phyloP scores from a whole-genome alignment of 2,329 filamentous ascomycete genomes.

The Aspergillus japonicus region DNA sequence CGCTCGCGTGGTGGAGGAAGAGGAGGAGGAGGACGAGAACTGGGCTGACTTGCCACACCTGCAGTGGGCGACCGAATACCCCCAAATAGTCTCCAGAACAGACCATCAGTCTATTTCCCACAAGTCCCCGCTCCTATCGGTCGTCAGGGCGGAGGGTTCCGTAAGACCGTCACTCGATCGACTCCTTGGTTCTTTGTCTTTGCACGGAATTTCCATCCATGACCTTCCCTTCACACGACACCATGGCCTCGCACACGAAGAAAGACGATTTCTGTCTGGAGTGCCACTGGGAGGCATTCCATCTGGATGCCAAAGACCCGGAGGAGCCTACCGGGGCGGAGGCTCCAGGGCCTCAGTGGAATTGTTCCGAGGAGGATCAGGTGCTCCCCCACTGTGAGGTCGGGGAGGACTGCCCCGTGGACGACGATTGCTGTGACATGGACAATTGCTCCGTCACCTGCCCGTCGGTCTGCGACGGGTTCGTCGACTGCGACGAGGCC shows the following conservation, averaged over 20 bases:
- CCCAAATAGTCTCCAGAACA: background rate
- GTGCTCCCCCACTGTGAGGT: slow-evolving; percentile 27
- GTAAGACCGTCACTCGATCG: background rate
- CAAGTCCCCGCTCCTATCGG: background rate
- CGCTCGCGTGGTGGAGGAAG: slow-evolving; percentile 5
- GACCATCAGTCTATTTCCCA: background rate
- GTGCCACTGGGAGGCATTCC: slow-evolving; percentile 43
- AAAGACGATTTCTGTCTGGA: slow-evolving; percentile 40
- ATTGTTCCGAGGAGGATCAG: slow-evolving; percentile 30
- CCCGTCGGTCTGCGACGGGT: slow-evolving; percentile 42
- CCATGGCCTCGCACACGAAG: slow-evolving; percentile 34
- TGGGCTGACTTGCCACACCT: slow-evolving; percentile 3
- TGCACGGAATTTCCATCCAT: background rate
- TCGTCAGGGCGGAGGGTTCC: background rate
- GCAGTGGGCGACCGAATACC: background rate
- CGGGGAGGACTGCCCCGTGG: slow-evolving; percentile 34
- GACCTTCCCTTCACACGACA: slow-evolving; percentile 11
- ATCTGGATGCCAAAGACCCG: slow-evolving; percentile 33
- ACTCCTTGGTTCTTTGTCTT: background rate
- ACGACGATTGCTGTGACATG: slow-evolving; percentile 41
- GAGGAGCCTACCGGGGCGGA: slow-evolving; percentile 24
- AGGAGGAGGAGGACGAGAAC: background rate
- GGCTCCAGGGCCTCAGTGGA: slow-evolving; percentile 27
- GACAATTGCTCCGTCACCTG: slow-evolving; percentile 41
- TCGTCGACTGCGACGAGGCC: slow-evolving; percentile 40